phyloP scores from a whole-genome alignment of 768 basidiomycete genomes.

The Tulasnella sp. region DNA sequence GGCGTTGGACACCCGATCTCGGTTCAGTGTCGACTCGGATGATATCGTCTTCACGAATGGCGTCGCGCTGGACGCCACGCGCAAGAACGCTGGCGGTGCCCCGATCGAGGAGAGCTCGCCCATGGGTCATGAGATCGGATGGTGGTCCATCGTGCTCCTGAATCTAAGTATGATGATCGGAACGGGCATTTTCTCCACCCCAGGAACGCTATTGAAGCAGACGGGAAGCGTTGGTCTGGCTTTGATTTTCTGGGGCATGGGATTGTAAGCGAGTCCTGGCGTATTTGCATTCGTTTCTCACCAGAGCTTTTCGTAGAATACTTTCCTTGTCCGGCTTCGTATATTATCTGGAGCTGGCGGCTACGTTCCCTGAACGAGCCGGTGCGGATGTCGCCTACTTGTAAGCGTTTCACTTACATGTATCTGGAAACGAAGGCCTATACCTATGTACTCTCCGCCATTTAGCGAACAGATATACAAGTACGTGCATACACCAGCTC shows the following conservation, averaged over 20 bases:
- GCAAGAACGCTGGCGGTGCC: slow-evolving; percentile 19
- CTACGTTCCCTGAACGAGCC: slow-evolving; percentile 21
- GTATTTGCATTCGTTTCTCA: not conserved
- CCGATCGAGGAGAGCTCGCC: slow-evolving; percentile 19
- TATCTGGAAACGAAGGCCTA: not conserved
- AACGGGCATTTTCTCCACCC: slow-evolving; percentile 21
- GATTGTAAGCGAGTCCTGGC: not conserved
- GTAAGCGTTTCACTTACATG: slow-evolving; percentile 18
- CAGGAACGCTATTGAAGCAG: slow-evolving; percentile 17
- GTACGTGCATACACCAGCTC: not conserved
- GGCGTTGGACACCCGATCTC: not conserved
- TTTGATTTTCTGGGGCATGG: slow-evolving; percentile 20
- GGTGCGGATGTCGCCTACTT: slow-evolving; percentile 23
- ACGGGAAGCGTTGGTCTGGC: slow-evolving; percentile 19
- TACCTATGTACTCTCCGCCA: not conserved
- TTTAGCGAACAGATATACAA: slow-evolving; percentile 2
- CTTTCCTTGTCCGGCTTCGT: slow-evolving; percentile 19
- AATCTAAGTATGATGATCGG: slow-evolving; percentile 23
- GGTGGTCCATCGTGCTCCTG: slow-evolving; percentile 18
- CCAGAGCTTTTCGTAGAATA: not conserved
- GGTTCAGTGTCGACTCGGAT: not conserved
- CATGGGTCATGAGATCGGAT: slow-evolving; percentile 19
- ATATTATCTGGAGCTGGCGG: slow-evolving; percentile 21
- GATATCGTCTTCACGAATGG: not conserved
- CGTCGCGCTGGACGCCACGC: not conserved